Percentiles rank a stretch among this genome's conserved stretches.
Evolutionary conservation across 1,284 basidiomycete genomes (phyloP).

Genomic region (Ceratobasidium sp.): DNA sequence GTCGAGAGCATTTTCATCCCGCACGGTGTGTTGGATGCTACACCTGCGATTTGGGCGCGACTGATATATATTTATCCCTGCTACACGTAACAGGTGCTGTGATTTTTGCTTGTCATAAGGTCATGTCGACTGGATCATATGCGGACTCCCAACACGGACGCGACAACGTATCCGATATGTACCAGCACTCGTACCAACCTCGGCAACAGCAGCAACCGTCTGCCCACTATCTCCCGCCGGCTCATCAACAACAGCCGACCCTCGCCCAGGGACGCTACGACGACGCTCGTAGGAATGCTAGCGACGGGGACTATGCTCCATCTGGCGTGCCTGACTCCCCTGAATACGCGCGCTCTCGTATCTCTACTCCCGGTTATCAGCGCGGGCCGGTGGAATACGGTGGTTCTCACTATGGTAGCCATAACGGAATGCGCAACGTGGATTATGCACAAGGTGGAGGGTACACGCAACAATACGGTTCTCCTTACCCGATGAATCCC

Average conservation of each 20-base stretch:
- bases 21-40: slow-evolving; percentile 71
- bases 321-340: slow-evolving; percentile 29
- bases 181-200: slow-evolving; percentile 44
- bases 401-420: slow-evolving; percentile 9
- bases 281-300: slow-evolving; percentile 11
- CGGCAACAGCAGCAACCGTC: slow-evolving; percentile 24
- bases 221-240: slow-evolving; percentile 24
- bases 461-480: slow-evolving; percentile 15
- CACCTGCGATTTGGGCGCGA: slow-evolving; percentile 42
- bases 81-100: slow-evolving; percentile 70
- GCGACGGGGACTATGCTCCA: slow-evolving; percentile 13
- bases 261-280: slow-evolving; percentile 23
- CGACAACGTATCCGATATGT: slow-evolving; percentile 33
- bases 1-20: slow-evolving; percentile 94
- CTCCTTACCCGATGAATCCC: slow-evolving; percentile 15
- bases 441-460: not conserved
- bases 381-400: slow-evolving; percentile 16
- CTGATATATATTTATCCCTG: slow-evolving; percentile 55
- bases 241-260: slow-evolving; percentile 16
- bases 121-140: slow-evolving; percentile 53
- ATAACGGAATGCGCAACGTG: slow-evolving; percentile 19
- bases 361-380: slow-evolving; percentile 15
- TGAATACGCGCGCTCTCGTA: slow-evolving; percentile 25
- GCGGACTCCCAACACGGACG: slow-evolving; percentile 9
- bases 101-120: slow-evolving; percentile 85